phyloP scores from a whole-genome alignment of 2,329 filamentous ascomycete genomes.

The Sporothrix phasma region DNA sequence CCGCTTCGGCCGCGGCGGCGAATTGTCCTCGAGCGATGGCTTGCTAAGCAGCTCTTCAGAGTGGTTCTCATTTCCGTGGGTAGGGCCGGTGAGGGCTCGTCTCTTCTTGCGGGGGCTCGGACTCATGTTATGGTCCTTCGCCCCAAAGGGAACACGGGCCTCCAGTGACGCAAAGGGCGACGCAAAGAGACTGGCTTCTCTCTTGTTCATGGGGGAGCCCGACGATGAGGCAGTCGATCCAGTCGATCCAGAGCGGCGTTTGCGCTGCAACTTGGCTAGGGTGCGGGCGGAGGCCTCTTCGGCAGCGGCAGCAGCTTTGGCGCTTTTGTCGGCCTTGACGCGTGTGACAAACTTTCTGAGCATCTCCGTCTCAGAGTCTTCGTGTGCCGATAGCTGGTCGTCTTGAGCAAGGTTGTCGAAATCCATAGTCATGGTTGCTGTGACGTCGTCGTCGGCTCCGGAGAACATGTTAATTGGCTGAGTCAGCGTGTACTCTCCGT shows the following conservation, averaged over 20 bases:
- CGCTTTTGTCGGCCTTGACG: constrained; percentile 27
- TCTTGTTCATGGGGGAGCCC: constrained; percentile 25
- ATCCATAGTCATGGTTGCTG: constrained; percentile 16
- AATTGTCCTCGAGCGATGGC: constrained; percentile 22
- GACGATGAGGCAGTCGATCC: constrained; percentile 23
- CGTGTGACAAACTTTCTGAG: constrained; percentile 29
- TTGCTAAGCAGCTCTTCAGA: constrained; percentile 20
- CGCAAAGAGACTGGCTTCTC: constrained; percentile 5
- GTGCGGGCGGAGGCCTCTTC: not conserved
- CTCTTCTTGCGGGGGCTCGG: constrained; percentile 32
- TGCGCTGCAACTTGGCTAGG: constrained; percentile 13
- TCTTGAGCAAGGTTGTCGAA: not conserved
- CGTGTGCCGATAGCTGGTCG: constrained; percentile 18
- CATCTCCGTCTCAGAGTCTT: constrained; percentile 29
- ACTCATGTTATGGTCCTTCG: constrained; percentile 29
- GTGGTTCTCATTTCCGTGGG: not conserved
- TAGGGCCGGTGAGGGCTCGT: constrained; percentile 21
- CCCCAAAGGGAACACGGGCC: constrained; percentile 26
- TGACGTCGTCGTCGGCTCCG: constrained; percentile 19
- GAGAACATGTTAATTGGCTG: constrained; percentile 12
- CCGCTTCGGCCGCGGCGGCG: constrained; percentile 23
- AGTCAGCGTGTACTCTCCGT: constrained; percentile 12
- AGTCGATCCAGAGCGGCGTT: constrained; percentile 23
- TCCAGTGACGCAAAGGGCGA: constrained; percentile 1
- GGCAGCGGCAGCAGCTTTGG: constrained; percentile 24